Base-by-base conservation (phyloP, 495 filamentous ascomycete species). In the Choiromyces venosus region DNA sequence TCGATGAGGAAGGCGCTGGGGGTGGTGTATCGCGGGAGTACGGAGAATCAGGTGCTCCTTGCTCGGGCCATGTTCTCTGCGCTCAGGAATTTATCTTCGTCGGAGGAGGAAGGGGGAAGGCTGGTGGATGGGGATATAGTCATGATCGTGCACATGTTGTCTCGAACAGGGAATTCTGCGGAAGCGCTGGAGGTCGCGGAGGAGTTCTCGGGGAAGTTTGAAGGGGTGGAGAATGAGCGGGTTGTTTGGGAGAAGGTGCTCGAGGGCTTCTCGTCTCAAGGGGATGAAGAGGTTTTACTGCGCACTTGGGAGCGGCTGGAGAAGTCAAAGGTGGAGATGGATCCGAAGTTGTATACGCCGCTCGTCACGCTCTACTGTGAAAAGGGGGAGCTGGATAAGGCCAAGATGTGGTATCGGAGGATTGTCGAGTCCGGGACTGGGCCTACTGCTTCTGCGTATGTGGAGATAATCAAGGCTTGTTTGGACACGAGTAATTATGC, bases 351-450 rank as follows among this genome's bases (percentile, higher is more conserved):
- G 38, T 89, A 90, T 64, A 73, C 84, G 39, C 78, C 85, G 37
- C 84, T 92, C 76, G 84, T 86, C 0, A 78, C 66, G 0, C 89
- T 86, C 74, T 91, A 84, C 78, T 86, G 86, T 10, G 44, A 77
- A 3, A 81, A 81, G 52, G 82, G 87, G 42, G 83, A 88, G 67
- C 71, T 90, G 19, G 81, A 83, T 18, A 84, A 84, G 65, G 87
- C 88, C 5, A 89, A 87, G 78, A 69, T 77, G 25, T 93, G 91
- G 91, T 94, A 89, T 80, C 82, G 86, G 38, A 88, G 86, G 73
- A 87, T 88, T 1, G 80, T 91, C 21, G 80, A 82, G 5, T 81
- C 75, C 25, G 77, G 79, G 1, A 67, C 76, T 44, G 77, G 81
- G 52, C 87, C 87, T 3, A 84, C 83, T 66, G 40, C 83, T 14